Conservation (phyloP, 2,329 filamentous ascomycete genomes). For the Arachnopeziza araneosa region DNA sequence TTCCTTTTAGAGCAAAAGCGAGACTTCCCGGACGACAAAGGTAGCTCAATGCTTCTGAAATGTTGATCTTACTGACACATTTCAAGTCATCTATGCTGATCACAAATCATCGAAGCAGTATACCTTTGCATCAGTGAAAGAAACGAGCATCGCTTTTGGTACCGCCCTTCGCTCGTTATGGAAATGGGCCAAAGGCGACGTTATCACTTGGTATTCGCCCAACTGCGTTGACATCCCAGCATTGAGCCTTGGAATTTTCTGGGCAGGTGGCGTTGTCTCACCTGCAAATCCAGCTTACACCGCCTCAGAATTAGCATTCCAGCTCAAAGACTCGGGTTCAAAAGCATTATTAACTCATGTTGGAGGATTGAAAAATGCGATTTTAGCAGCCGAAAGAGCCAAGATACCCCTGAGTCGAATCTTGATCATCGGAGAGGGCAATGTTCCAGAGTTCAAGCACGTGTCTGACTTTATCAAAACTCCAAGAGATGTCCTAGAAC, state of each 20-base stretch:
- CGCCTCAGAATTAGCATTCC: conserved; percentile 73
- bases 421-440: conserved; percentile 65
- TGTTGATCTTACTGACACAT: background rate
- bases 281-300: conserved; percentile 85
- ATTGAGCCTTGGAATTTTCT: conserved; percentile 70
- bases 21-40: conserved; percentile 63
- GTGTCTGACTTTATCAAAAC: conserved; percentile 7
- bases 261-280: conserved; percentile 74
- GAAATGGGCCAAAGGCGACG: conserved; percentile 74
- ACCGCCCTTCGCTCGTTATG: conserved; percentile 66
- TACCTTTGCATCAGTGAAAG: conserved; percentile 60
- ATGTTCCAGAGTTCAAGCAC: conserved; percentile 28
- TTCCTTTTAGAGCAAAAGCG: conserved; percentile 66
- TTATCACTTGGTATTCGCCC: conserved; percentile 72
- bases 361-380: conserved; percentile 59
- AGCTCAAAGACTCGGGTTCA: conserved; percentile 70
- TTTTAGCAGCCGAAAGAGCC: conserved; percentile 39
- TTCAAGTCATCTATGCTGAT: conserved; percentile 16
- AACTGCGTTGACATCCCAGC: conserved; percentile 78
- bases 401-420: conserved; percentile 67
- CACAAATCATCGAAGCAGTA: conserved; percentile 59
- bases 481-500: conserved; percentile 42
- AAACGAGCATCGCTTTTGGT: conserved; percentile 66
- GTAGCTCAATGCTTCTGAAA: conserved; percentile 36
- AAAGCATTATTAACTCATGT: conserved; percentile 70